A percentile compares a stretch with the other conserved stretches of the same genome.
Conservation (phyloP, 495 filamentous ascomycete genomes). For the Viridothelium virens region DNA sequence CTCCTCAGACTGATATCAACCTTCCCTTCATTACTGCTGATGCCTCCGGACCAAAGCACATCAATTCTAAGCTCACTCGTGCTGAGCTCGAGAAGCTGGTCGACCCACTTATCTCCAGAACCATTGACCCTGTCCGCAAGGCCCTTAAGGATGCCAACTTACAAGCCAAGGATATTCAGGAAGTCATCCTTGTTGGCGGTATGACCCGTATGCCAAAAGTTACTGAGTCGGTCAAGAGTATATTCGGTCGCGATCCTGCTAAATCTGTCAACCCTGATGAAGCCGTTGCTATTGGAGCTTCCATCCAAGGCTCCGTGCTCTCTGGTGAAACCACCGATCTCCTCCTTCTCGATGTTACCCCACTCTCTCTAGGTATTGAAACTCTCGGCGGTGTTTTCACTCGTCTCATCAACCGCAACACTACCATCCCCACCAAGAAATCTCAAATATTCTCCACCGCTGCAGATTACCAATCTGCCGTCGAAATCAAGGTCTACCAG, state of each 20-base stretch:
- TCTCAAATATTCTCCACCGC: constrained; percentile 98
- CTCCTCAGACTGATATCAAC: constrained; percentile 96
- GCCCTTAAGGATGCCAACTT: constrained; percentile 95
- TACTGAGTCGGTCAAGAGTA: constrained; percentile 89
- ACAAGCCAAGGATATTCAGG: constrained; percentile 91
- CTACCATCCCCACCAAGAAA: constrained; percentile 99
- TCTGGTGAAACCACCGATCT: constrained; percentile 96
- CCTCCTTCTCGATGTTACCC: constrained; percentile 92
- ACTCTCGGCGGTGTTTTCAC: constrained; percentile 99
- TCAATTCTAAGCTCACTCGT: constrained; percentile 90
- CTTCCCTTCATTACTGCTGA: constrained; percentile 98
- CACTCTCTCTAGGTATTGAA: constrained; percentile 98
- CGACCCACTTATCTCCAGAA: constrained; percentile 80
- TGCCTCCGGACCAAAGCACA: constrained; percentile 90
- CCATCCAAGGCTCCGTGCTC: constrained; percentile 95
- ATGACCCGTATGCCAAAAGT: constrained; percentile 99
- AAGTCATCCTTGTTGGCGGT: constrained; percentile 97
- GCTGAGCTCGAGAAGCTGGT: constrained; percentile 88
- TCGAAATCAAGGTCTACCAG: constrained; percentile 99
- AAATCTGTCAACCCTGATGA: constrained; percentile 99
- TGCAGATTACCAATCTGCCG: constrained; percentile 97
- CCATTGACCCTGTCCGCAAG: constrained; percentile 90
- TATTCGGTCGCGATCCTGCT: constrained; percentile 95
- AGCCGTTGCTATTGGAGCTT: constrained; percentile 96
- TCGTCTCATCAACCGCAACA: constrained; percentile 98